Evolutionary conservation across 106 monocot genomes (phyloP), one percentile per base, ranked within the genome.

Genomic region (Acanthochlamys bracteata): DNA sequence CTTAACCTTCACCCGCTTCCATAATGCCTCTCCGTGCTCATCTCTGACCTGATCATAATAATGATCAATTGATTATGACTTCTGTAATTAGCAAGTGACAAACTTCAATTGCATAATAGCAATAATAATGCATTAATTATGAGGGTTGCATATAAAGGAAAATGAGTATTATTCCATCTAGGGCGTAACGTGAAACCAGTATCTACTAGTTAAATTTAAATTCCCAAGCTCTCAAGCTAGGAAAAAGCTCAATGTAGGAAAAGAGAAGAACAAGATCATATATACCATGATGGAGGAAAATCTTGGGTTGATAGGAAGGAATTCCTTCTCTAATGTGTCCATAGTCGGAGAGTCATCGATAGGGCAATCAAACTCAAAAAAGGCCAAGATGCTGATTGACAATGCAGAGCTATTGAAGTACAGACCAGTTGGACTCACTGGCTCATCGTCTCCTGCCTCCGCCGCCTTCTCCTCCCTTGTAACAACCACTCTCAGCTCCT

Each of bases 371-470:
- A 61, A 69, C 74, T 89, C 89, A 63, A 85, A 89, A 22, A 67
- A 57, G 0, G 23, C 74, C 54, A 89, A 45, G 26, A 89, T 68
- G 63, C 73, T 55, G 9, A 89, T 41, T 2, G 79, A 71, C 11
- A 89, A 62, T 10, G n/a, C 74, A 16, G 89, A 85, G 68, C 85
- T 89, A 42, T 80, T 85, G 66, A 85, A 85, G 70, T 85, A 89
- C 64, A 85, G 82, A 4, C 85, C 85, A 0, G 79, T 89, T 6
- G 89, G 89, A 53, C 89, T 89, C 71, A 82, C 85, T 17, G 89
- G 81, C 61, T 80, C 84, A 4, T 73, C 79, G 16, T 33, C 67
- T 27, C 69, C 25, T 53, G 20, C 51, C 13, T 42, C 12, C 43
- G 43, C 7, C 7, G 15, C 76, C 65, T 19, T 41, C 64, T 59